Percentiles rank a stretch among this genome's conserved stretches.
Evolutionary conservation across 1,139 yeast genomes (phyloP).

Genomic region (Pichia sp.): DNA sequence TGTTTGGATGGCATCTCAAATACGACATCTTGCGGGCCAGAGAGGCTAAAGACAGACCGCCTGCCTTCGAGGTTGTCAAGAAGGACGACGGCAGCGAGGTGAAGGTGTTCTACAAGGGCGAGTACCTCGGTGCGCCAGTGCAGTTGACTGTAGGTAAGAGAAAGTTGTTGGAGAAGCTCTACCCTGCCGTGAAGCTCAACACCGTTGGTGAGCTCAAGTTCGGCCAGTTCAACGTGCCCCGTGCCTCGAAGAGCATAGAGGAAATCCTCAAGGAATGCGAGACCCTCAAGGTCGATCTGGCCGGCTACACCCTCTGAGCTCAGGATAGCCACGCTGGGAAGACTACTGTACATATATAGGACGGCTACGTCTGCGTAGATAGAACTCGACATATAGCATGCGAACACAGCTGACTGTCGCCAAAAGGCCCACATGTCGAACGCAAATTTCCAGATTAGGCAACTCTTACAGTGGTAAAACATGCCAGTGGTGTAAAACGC

Average conservation of each 20-base stretch:
- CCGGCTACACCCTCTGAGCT: slow-evolving; percentile 27
- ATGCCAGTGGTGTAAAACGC: slow-evolving; percentile 3
- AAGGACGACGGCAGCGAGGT: slow-evolving; percentile 34
- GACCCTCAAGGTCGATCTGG: slow-evolving; percentile 38
- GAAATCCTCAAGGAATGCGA: slow-evolving; percentile 40
- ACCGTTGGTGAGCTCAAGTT: slow-evolving; percentile 43
- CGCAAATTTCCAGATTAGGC: neutral
- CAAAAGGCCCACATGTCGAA: too few relatives aligned
- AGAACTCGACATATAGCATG: neutral
- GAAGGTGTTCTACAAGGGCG: slow-evolving; percentile 50
- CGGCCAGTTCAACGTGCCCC: slow-evolving; percentile 42
- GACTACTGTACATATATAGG: slow-evolving; percentile 1
- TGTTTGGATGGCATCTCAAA: slow-evolving; percentile 85
- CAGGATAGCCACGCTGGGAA: neutral
- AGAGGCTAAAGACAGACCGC: slow-evolving; percentile 25
- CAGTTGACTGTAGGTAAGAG: slow-evolving; percentile 61
- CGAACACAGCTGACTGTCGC: too few relatives aligned
- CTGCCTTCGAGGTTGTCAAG: slow-evolving; percentile 32
- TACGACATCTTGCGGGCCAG: slow-evolving; percentile 55
- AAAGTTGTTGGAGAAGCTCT: slow-evolving; percentile 52
- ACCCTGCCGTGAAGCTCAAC: slow-evolving; percentile 45
- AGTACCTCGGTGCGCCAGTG: slow-evolving; percentile 42
- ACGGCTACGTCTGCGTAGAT: neutral
- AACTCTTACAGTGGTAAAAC: neutral
- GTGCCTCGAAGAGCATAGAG: slow-evolving; percentile 39